phyloP scores from a whole-genome alignment of 2,329 filamentous ascomycete genomes.

The Aspergillus sojae region DNA sequence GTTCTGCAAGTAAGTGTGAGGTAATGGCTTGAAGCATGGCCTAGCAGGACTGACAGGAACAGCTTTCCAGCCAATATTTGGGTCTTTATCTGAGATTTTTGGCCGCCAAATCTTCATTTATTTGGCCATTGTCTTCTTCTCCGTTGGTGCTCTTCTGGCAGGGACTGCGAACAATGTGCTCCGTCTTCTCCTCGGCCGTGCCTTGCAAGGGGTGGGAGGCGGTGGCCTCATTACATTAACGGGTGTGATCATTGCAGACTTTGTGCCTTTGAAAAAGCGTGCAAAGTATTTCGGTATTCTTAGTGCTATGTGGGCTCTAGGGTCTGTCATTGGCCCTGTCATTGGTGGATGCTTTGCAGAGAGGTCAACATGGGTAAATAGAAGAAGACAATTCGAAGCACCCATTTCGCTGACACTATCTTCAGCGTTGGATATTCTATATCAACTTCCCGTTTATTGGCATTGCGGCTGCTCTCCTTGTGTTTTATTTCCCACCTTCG shows the following conservation, averaged over 20 bases:
- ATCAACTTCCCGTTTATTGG: constrained; percentile 42
- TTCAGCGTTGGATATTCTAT: constrained; percentile 41
- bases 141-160: constrained; percentile 48
- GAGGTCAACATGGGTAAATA: neutral
- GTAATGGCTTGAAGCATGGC: too few relatives aligned
- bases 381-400: too few relatives aligned
- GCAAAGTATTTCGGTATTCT: constrained; percentile 46
- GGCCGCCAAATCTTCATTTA: constrained; percentile 49
- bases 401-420: too few relatives aligned
- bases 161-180: constrained; percentile 47
- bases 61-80: constrained; percentile 56
- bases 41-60: neutral
- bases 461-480: constrained; percentile 22
- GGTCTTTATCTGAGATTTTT: constrained; percentile 52
- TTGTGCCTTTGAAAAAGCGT: constrained; percentile 45
- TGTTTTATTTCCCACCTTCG: neutral
- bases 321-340: constrained; percentile 44
- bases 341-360: constrained; percentile 43
- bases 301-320: constrained; percentile 44
- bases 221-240: constrained; percentile 48
- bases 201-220: constrained; percentile 49
- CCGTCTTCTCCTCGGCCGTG: constrained; percentile 49
- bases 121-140: constrained; percentile 46
- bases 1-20: constrained; percentile 16
- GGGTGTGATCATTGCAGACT: constrained; percentile 49